These are phyloP conservation scores for Albophoma yamanashiensis DNA, from an alignment of 2,329 filamentous ascomycete genomes.

Conservation along the genomic window DNA sequence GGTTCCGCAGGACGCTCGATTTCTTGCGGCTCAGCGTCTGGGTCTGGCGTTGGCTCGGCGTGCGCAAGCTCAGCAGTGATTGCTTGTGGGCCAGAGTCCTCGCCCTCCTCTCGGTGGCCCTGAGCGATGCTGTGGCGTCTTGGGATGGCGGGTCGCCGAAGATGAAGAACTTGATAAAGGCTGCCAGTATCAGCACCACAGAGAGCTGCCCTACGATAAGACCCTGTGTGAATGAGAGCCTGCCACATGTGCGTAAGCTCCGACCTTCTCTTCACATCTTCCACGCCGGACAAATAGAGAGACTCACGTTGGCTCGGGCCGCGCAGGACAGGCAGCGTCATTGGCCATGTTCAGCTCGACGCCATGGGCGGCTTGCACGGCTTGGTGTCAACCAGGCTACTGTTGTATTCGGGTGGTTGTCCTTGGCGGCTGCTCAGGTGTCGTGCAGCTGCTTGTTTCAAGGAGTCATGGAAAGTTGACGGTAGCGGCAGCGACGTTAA, in stretches of 20 bases:
- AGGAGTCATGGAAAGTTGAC: not conserved
- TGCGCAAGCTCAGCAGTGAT: conserved; percentile 55
- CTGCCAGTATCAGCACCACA: conserved; percentile 79
- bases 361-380: not conserved
- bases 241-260: conserved; percentile 20
- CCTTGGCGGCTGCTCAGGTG: not conserved
- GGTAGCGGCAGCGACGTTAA: not conserved
- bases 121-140: conserved; percentile 65
- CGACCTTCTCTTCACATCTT: not conserved
- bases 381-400: not conserved
- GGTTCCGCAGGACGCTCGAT: conserved; percentile 61
- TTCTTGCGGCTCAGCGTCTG: conserved; percentile 50
- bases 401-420: not conserved
- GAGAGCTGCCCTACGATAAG: conserved; percentile 89
- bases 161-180: conserved; percentile 99
- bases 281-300: too few relatives aligned
- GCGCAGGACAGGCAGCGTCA: conserved; percentile 28
- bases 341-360: conserved; percentile 20
- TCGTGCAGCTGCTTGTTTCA: not conserved
- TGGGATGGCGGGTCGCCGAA: conserved; percentile 86
- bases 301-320: conserved; percentile 36
- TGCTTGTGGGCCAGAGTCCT: conserved; percentile 67
- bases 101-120: conserved; percentile 63
- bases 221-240: conserved; percentile 85
- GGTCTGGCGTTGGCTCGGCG: conserved; percentile 27